Percentiles rank a stretch among this genome's conserved stretches.
phyloP scores from a whole-genome alignment of 345 rosid genomes.

The Rhizophora apiculata region DNA sequence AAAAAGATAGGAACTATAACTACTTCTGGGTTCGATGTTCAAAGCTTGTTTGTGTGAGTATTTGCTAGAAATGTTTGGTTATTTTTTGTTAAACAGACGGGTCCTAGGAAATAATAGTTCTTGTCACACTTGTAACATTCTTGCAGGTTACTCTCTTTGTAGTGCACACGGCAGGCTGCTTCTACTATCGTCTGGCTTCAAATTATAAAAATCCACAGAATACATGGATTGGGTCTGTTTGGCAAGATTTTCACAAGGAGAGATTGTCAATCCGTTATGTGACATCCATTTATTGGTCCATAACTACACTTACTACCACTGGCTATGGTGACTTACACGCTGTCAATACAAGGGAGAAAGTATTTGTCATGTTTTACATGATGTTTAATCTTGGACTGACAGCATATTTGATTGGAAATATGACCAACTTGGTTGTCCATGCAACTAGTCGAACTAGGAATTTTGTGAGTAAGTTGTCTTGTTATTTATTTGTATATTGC shows the following conservation, averaged over 20 bases:
- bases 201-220: conserved; percentile 38
- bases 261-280: conserved; percentile 43
- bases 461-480: conserved; percentile 57
- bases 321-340: conserved; percentile 93
- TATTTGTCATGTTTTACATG: conserved; percentile 57
- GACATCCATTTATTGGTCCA: conserved; percentile 78
- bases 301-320: conserved; percentile 68
- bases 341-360: conserved; percentile 57
- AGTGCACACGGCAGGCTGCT: conserved; percentile 72
- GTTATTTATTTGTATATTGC: background rate
- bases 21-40: conserved; percentile 65
- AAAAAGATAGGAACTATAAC: conserved; percentile 71
- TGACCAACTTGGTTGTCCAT: conserved; percentile 86
- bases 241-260: conserved; percentile 35
- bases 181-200: conserved; percentile 55
- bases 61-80: background rate
- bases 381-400: conserved; percentile 68
- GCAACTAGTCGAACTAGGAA: conserved; percentile 70
- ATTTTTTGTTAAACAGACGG: background rate
- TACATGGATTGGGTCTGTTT: conserved; percentile 58
- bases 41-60: conserved; percentile 71
- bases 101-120: background rate
- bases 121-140: conserved; percentile 4
- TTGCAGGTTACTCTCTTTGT: conserved; percentile 74
- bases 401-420: conserved; percentile 77